phyloP scores from a whole-genome alignment of 345 rosid genomes.

The Citrus inodora region DNA sequence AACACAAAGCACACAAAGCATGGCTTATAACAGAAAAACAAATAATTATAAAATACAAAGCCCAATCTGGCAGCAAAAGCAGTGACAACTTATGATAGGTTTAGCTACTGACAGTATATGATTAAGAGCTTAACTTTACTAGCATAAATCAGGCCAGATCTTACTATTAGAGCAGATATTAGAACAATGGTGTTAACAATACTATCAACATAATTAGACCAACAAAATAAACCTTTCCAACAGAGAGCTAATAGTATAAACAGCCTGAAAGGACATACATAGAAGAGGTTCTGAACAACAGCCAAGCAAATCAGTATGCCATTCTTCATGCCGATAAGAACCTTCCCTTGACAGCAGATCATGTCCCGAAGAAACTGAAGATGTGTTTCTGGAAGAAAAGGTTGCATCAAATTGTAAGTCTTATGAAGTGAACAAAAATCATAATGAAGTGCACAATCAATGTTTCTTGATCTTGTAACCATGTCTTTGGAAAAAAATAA shows the following conservation, averaged over 20 bases:
- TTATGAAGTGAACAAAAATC: conserved; percentile 5
- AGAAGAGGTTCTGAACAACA: conserved; percentile 93
- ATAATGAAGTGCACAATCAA: not conserved
- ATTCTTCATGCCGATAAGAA: conserved; percentile 59
- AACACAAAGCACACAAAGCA: not conserved
- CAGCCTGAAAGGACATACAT: conserved; percentile 47
- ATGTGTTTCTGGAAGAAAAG: conserved; percentile 56
- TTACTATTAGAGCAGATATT: not conserved
- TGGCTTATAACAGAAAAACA: not conserved
- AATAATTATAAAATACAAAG: not conserved
- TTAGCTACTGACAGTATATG: not conserved
- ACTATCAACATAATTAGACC: not conserved
- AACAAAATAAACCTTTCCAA: not conserved
- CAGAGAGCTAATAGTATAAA: not conserved
- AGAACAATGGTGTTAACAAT: not conserved
- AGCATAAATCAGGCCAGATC: not conserved
- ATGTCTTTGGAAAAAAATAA: not conserved
- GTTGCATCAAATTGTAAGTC: conserved; percentile 14
- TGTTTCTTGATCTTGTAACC: not conserved
- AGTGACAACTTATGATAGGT: not conserved
- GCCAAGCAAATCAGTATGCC: conserved; percentile 94
- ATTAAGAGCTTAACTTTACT: not conserved
- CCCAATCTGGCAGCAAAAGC: not conserved
- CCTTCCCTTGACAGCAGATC: conserved; percentile 63
- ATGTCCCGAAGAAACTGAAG: conserved; percentile 68